A percentile compares a stretch with the other conserved stretches of the same genome.
Evolutionary conservation across 306 rosid genomes (phyloP).

Genomic region (Fagus sylvatica): DNA sequence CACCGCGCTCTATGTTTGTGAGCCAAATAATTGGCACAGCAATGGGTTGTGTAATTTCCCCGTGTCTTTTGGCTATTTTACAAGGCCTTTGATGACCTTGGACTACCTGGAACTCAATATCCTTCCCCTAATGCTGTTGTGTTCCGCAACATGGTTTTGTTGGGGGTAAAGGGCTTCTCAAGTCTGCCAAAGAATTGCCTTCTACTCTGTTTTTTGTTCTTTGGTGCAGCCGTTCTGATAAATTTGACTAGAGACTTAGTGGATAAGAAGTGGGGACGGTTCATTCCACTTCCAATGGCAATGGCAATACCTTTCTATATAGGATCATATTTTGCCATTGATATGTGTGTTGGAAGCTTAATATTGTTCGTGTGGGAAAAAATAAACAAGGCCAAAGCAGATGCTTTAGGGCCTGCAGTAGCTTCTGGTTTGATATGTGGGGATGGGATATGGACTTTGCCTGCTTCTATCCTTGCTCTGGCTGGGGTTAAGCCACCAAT

Average conservation of each 20-base stretch:
- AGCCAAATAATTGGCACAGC: conserved; percentile 16
- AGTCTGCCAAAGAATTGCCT: conserved; percentile 18
- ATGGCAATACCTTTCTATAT: conserved; percentile 20
- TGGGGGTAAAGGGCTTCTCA: conserved; percentile 11
- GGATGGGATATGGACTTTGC: conserved; percentile 13
- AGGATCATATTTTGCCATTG: conserved; percentile 17
- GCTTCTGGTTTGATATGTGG: conserved; percentile 22
- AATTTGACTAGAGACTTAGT: conserved; percentile 1
- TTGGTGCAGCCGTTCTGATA: conserved; percentile 3
- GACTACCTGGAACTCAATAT: neutral
- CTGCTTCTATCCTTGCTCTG: conserved; percentile 10
- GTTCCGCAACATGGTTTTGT: neutral
- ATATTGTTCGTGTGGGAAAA: conserved; percentile 2
- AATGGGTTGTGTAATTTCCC: conserved; percentile 17
- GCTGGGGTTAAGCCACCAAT: conserved; percentile 17
- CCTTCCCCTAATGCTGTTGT: conserved; percentile 10
- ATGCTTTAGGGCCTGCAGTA: conserved; percentile 8
- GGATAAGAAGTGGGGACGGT: conserved; percentile 6
- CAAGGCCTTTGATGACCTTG: conserved; percentile 11
- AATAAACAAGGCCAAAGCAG: neutral
- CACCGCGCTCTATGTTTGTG: conserved; percentile 18
- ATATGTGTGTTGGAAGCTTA: conserved; percentile 15
- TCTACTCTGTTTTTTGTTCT: conserved; percentile 1
- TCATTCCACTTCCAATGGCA: conserved; percentile 11
- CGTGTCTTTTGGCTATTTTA: conserved; percentile 23